Conservation (phyloP, 2,329 filamentous ascomycete species). For the Cladophialophora psammophila region DNA sequence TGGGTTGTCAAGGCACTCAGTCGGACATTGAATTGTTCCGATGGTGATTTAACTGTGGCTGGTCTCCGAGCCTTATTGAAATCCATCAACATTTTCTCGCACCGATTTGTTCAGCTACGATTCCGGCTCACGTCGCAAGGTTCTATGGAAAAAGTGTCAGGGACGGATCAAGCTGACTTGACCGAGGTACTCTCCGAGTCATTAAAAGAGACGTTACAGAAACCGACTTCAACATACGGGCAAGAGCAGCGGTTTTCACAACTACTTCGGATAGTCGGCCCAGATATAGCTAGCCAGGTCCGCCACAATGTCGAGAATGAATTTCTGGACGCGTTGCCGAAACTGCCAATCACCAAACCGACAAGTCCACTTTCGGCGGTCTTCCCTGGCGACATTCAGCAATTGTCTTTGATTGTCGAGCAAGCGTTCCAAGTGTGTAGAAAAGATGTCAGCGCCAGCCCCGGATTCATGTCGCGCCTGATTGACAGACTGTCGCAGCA, state of each 20-base stretch:
- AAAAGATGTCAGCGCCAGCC: slow-evolving; percentile 26
- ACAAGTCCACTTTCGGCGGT: slow-evolving; percentile 25
- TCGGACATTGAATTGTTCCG: slow-evolving; percentile 14
- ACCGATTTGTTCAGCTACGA: slow-evolving; percentile 31
- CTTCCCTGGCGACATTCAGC: slow-evolving; percentile 29
- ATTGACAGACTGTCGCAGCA: slow-evolving; percentile 37
- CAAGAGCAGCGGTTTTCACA: slow-evolving; percentile 25
- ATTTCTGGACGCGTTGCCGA: slow-evolving; percentile 46
- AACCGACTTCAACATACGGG: slow-evolving; percentile 1
- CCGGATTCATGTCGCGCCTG: slow-evolving; percentile 31
- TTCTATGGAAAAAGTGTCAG: neutral
- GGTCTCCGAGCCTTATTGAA: slow-evolving; percentile 43
- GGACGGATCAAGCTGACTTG: slow-evolving; percentile 37
- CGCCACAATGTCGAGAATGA: slow-evolving; percentile 51
- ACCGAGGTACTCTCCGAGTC: slow-evolving; percentile 42
- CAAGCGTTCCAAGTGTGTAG: slow-evolving; percentile 35
- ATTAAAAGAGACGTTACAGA: slow-evolving; percentile 22
- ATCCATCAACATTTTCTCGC: slow-evolving; percentile 38
- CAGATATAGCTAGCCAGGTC: slow-evolving; percentile 44
- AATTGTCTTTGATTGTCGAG: slow-evolving; percentile 28
- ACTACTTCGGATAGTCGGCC: slow-evolving; percentile 22
- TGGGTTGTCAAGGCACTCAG: slow-evolving; percentile 28
- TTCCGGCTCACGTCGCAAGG: slow-evolving; percentile 25
- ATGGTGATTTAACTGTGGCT: slow-evolving; percentile 9
- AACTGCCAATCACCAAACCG: slow-evolving; percentile 25